Evolutionary conservation across 179 eudicot species (phyloP).

Genomic region (Monotropa hypopitys): DNA sequence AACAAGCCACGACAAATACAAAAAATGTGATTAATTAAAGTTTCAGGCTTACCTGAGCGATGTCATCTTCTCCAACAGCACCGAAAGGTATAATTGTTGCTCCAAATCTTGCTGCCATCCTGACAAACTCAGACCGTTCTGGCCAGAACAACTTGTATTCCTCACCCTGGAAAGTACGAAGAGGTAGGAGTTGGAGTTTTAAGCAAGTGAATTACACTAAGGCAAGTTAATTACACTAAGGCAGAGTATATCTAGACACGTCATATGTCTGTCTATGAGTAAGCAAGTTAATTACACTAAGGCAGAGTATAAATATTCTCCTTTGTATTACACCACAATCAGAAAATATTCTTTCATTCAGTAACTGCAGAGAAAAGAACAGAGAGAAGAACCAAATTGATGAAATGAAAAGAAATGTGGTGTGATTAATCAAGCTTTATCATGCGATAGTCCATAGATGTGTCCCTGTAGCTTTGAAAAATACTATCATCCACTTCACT

Average conservation of each 20-base stretch:
- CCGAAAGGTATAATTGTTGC: constrained; percentile 75
- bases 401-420: background rate
- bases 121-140: constrained; percentile 53
- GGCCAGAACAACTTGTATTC: constrained; percentile 73
- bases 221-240: too few relatives aligned
- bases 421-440: background rate
- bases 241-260: background rate
- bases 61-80: constrained; percentile 68
- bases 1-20: background rate
- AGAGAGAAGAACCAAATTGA: background rate
- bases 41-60: constrained; percentile 35
- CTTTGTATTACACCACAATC: background rate
- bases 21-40: background rate
- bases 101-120: constrained; percentile 82
- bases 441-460: background rate
- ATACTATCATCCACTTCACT: background rate
- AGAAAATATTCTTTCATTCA: background rate
- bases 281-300: background rate
- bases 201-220: too few relatives aligned
- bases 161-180: constrained; percentile 41
- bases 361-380: background rate
- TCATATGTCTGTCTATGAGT: background rate
- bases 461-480: background rate
- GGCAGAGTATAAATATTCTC: background rate
- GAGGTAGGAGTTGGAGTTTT: background rate